These are phyloP conservation scores for Aspergillus sp. DNA, from an alignment of 2,329 filamentous ascomycete species.

Conservation along the genomic window DNA sequence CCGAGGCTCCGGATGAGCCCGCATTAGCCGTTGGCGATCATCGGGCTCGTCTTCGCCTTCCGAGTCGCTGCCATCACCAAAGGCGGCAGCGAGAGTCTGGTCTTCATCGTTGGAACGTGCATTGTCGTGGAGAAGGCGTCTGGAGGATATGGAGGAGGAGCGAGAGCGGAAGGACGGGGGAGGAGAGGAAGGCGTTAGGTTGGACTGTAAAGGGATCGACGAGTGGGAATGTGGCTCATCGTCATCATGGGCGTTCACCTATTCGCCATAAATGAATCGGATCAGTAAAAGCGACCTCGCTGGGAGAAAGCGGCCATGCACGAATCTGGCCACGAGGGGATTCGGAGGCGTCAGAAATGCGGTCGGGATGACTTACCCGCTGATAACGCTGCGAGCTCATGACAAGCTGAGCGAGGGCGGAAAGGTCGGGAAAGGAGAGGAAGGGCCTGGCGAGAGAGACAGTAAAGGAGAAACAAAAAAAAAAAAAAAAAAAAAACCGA, in stretches of 20 bases:
- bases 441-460: slow-evolving; percentile 9
- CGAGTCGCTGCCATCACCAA: slow-evolving; percentile 74
- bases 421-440: slow-evolving; percentile 19
- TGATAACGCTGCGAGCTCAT: slow-evolving; percentile 52
- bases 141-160: slow-evolving; percentile 63
- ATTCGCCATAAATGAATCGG: background rate
- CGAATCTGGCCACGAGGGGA: no score
- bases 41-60: slow-evolving; percentile 70
- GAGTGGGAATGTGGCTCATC: slow-evolving; percentile 36
- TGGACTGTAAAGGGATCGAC: slow-evolving; percentile 25
- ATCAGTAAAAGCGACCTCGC: background rate
- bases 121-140: slow-evolving; percentile 53
- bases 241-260: slow-evolving; percentile 46
- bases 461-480: slow-evolving; percentile 12
- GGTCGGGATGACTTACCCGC: slow-evolving; percentile 35
- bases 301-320: background rate
- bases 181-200: slow-evolving; percentile 39
- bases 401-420: slow-evolving; percentile 35
- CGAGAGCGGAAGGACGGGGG: slow-evolving; percentile 84
- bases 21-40: slow-evolving; percentile 82
- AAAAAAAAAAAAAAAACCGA: slow-evolving; percentile 10
- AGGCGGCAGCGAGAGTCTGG: slow-evolving; percentile 84
- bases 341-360: no score
- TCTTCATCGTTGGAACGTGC: slow-evolving; percentile 60
- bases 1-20: slow-evolving; percentile 51